Evolutionary conservation across 2,329 filamentous ascomycete species (phyloP).

Genomic region (Clonostachys rosea): DNA sequence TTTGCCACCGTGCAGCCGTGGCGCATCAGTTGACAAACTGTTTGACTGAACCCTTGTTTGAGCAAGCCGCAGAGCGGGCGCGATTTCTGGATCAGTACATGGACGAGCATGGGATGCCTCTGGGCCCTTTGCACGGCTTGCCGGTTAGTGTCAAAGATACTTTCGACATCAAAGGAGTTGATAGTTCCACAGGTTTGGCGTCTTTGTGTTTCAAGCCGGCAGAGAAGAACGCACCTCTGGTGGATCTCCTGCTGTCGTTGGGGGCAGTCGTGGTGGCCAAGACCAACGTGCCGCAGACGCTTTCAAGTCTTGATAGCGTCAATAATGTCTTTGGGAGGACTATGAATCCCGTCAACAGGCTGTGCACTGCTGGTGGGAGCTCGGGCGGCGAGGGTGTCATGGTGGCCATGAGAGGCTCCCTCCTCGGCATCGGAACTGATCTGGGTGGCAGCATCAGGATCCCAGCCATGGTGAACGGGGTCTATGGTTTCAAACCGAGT

Average conservation of each 20-base stretch:
- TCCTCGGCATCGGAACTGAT: constrained; percentile 34
- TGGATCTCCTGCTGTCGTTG: constrained; percentile 49
- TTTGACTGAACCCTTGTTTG: constrained; percentile 49
- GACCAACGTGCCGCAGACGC: constrained; percentile 61
- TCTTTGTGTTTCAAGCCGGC: constrained; percentile 50
- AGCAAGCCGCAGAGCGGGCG: constrained; percentile 43
- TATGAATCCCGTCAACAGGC: constrained; percentile 57
- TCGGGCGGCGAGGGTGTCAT: constrained; percentile 51
- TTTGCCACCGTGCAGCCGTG: constrained; percentile 15
- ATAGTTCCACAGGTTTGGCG: constrained; percentile 53
- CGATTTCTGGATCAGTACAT: constrained; percentile 10
- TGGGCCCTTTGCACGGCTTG: constrained; percentile 59
- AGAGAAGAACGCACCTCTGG: constrained; percentile 43
- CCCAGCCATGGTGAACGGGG: constrained; percentile 35
- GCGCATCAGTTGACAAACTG: constrained; percentile 38
- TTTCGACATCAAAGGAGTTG: constrained; percentile 47
- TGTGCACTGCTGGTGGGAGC: constrained; percentile 57
- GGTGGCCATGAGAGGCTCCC: constrained; percentile 30
- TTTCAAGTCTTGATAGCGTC: constrained; percentile 28
- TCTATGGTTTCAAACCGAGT: constrained; percentile 31
- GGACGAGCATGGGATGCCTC: neutral
- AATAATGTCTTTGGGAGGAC: constrained; percentile 62
- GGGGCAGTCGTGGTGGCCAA: constrained; percentile 66
- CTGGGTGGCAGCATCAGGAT: constrained; percentile 39
- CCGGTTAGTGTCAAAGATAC: constrained; percentile 46